These are phyloP conservation scores for Cytidiella melzeri DNA, from an alignment of 768 basidiomycete genomes.

Conservation along the genomic window DNA sequence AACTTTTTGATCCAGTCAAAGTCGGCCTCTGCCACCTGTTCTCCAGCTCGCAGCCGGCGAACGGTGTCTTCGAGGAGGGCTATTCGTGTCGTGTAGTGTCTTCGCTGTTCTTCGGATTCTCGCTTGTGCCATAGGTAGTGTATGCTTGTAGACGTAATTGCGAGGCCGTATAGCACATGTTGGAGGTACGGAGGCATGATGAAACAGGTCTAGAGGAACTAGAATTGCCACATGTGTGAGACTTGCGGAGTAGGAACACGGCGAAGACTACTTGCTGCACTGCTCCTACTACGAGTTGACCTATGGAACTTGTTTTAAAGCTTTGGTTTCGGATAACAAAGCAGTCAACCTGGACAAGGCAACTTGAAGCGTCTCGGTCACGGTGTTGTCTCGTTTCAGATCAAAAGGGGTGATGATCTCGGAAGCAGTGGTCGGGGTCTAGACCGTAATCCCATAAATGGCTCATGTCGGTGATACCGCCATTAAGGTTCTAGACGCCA, in stretches of 20 bases:
- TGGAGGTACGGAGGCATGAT: conserved; percentile 41
- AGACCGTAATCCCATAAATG: not conserved
- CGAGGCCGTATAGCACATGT: conserved; percentile 59
- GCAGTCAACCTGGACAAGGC: too few relatives aligned
- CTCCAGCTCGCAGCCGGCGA: conserved; percentile 43
- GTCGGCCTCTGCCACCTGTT: conserved; percentile 42
- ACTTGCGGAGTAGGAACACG: too few relatives aligned
- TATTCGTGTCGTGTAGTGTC: conserved; percentile 48
- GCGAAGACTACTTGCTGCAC: too few relatives aligned
- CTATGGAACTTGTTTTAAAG: too few relatives aligned
- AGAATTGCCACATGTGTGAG: too few relatives aligned
- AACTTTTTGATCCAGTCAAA: conserved; percentile 49
- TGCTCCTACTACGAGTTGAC: too few relatives aligned
- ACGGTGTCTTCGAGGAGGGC: conserved; percentile 59
- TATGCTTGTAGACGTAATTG: conserved; percentile 60
- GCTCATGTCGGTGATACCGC: not conserved
- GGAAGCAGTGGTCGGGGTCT: not conserved
- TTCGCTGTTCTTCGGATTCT: conserved; percentile 44
- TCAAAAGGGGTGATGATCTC: not conserved
- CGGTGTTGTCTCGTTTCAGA: too few relatives aligned
- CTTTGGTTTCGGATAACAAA: too few relatives aligned
- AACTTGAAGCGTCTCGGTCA: too few relatives aligned
- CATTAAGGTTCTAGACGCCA: not conserved
- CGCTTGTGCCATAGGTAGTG: conserved; percentile 55
- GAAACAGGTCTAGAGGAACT: not conserved